phyloP scores from a whole-genome alignment of 2,329 filamentous ascomycete species.

The Verticillium klebahnii region DNA sequence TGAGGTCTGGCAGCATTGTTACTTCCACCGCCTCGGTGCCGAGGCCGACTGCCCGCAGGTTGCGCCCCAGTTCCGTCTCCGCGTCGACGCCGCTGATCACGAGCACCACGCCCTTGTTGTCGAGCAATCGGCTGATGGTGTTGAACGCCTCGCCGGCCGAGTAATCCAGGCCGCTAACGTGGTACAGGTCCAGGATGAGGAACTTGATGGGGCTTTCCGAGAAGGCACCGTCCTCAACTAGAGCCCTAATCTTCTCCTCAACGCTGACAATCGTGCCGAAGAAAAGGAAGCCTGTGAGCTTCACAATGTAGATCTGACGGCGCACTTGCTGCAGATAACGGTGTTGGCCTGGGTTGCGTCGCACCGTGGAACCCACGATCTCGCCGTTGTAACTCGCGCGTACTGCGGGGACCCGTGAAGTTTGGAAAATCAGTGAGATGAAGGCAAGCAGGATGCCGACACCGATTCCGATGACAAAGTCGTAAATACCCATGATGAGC shows the following conservation, averaged over 20 bases:
- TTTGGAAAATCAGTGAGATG: slow-evolving; percentile 85
- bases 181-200: slow-evolving; percentile 80
- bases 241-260: slow-evolving; percentile 76
- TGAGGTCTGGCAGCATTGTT: slow-evolving; percentile 80
- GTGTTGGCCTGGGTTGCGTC: slow-evolving; percentile 84
- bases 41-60: slow-evolving; percentile 78
- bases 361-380: slow-evolving; percentile 85
- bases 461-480: slow-evolving; percentile 92
- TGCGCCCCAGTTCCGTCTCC: slow-evolving; percentile 69
- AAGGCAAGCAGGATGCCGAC: slow-evolving; percentile 90
- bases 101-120: slow-evolving; percentile 72
- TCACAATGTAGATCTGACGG: slow-evolving; percentile 83
- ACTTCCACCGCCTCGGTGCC: slow-evolving; percentile 70
- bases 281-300: slow-evolving; percentile 92
- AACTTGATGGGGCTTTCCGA: slow-evolving; percentile 76
- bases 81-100: slow-evolving; percentile 79
- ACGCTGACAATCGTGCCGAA: slow-evolving; percentile 97
- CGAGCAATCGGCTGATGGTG: slow-evolving; percentile 79
- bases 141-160: slow-evolving; percentile 95
- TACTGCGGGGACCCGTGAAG: slow-evolving; percentile 83
- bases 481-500: slow-evolving; percentile 91
- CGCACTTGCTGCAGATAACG: slow-evolving; percentile 83
- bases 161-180: slow-evolving; percentile 91
- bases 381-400: slow-evolving; percentile 86
- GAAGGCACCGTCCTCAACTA: slow-evolving; percentile 83